Evolutionary conservation across 2,329 filamentous ascomycete genomes (phyloP), one percentile per base, ranked within the genome.

Genomic region (Alternaria arbusti): DNA sequence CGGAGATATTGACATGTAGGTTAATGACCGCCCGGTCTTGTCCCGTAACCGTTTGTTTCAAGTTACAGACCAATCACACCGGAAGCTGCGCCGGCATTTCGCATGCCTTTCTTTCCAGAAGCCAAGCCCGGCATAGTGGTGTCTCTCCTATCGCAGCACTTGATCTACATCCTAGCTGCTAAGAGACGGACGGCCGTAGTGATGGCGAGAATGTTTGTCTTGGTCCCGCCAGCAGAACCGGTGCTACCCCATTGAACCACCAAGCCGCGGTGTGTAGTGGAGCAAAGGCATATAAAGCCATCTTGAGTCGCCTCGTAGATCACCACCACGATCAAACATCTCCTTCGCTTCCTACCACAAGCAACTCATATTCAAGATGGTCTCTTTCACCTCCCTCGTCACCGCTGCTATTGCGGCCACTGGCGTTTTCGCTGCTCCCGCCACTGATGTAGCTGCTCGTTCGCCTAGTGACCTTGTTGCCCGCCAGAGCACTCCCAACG

Each of bases 401-500:
- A 71, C 73, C 25, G 70, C 70, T 30, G 70, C 70, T 40, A 63
- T 70, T 47, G 73, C 70, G 55, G 66, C 70, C 36, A 70, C 73
- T 43, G 64, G 70, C 54, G 71, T 68, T 52, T 61, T 75, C 36
- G 72, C 71, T 52, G 74, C 70, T 25, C 74, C 74, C 28, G 70
- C 78, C 45, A 70, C 70, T 57, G 78, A 79, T 60, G 69, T 81
- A 43, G 75, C 78, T 65, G 80, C 81, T 63, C 73, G 82, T 58
- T 75, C 77, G 45, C 64, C 71, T 23, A 67, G 68, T 49, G 71
- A 72, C 32, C 67, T 77, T 25, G 69, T 69, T 46, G 67, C 71
- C 23, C 73, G 74, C 36, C 77, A 77, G 66, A 79, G 81, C 30
- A 85, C 85, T 26, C 74, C 81, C 57, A 85, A 81, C 66, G 76